phyloP scores from a whole-genome alignment of 2,329 filamentous ascomycete genomes.

The Diaporthe australafricana region DNA sequence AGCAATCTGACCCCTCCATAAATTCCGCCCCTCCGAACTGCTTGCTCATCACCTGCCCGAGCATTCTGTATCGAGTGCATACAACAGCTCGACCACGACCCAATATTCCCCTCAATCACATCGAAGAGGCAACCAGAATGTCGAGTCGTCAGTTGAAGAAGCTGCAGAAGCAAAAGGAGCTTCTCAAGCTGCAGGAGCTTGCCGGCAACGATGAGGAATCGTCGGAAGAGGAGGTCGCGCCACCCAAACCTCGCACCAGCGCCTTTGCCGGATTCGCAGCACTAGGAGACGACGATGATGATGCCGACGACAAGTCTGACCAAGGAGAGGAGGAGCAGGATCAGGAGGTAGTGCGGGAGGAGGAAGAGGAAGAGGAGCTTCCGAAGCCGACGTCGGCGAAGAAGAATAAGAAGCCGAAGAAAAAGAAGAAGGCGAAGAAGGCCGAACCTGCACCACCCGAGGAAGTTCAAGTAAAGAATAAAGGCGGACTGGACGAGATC shows the following conservation, averaged over 20 bases:
- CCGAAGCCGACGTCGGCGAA: constrained; percentile 44
- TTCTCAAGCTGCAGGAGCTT: constrained; percentile 46
- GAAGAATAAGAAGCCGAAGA: constrained; percentile 52
- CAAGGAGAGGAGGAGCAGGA: constrained; percentile 31
- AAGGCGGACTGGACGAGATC: constrained; percentile 62
- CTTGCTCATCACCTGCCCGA: not conserved
- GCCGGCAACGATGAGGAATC: constrained; percentile 37
- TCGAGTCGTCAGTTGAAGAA: constrained; percentile 64
- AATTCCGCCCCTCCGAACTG: not conserved
- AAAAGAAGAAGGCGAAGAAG: constrained; percentile 51
- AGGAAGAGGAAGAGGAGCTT: constrained; percentile 41
- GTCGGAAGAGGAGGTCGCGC: constrained; percentile 47
- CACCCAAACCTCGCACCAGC: constrained; percentile 55
- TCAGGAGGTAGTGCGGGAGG: constrained; percentile 39
- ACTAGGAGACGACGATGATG: constrained; percentile 54
- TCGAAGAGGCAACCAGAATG: constrained; percentile 48
- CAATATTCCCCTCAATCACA: not conserved
- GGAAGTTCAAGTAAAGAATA: constrained; percentile 36
- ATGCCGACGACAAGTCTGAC: constrained; percentile 40
- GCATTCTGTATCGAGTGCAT: not conserved
- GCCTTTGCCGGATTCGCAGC: constrained; percentile 64
- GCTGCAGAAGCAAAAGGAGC: constrained; percentile 62
- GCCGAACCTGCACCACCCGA: constrained; percentile 45
- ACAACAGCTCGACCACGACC: not conserved
- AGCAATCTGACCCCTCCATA: constrained; percentile 23